Percentiles rank a stretch among this genome's conserved stretches.
Conservation (phyloP, 306 rosid genomes). For the Hylodesmum podocarpum region DNA sequence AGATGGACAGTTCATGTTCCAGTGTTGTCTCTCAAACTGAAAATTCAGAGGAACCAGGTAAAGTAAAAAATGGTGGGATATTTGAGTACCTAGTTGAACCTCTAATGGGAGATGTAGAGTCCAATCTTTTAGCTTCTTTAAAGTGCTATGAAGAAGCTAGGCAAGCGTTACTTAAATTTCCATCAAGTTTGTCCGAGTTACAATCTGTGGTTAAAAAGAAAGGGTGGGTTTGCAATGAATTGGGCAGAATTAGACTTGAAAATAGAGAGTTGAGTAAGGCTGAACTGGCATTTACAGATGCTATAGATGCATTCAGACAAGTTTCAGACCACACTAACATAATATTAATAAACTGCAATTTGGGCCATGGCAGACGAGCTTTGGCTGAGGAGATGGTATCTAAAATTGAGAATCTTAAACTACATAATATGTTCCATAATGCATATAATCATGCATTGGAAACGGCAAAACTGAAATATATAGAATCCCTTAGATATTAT, state of each 20-base stretch:
- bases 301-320: conserved; percentile 85
- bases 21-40: conserved; percentile 42
- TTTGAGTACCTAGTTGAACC: conserved; percentile 83
- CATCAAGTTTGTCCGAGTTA: conserved; percentile 66
- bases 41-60: conserved; percentile 42
- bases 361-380: conserved; percentile 95
- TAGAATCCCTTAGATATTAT: conserved; percentile 82
- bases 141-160: conserved; percentile 85
- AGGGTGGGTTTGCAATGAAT: conserved; percentile 96
- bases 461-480: conserved; percentile 78
- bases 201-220: conserved; percentile 71
- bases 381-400: conserved; percentile 86
- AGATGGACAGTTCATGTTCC: conserved; percentile 31
- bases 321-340: conserved; percentile 89
- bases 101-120: conserved; percentile 54
- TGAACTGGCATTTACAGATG: conserved; percentile 75
- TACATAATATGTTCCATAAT: conserved; percentile 50
- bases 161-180: conserved; percentile 62
- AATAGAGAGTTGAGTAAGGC: conserved; percentile 71
- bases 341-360: conserved; percentile 83
- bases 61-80: conserved; percentile 80
- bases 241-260: conserved; percentile 81
- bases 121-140: conserved; percentile 62
- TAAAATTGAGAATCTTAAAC: conserved; percentile 61
- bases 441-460: conserved; percentile 74